Conservation (phyloP, 2,329 filamentous ascomycete genomes). For the Cytospora paraplurivora region DNA sequence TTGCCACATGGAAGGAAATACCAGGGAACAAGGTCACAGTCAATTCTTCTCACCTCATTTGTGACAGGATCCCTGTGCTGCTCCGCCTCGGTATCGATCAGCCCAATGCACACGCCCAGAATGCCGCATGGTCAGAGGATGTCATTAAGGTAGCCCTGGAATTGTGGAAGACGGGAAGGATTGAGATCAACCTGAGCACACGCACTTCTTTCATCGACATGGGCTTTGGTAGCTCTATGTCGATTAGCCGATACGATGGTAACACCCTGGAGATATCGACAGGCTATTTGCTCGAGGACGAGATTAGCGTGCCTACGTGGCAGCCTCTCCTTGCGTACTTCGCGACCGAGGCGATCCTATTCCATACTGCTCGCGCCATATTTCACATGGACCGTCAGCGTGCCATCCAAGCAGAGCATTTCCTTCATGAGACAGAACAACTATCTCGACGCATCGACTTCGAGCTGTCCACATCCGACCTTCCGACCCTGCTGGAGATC, state of each 20-base stretch:
- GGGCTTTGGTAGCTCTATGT: conserved; percentile 34
- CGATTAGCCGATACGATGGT: conserved; percentile 33
- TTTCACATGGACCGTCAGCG: conserved; percentile 35
- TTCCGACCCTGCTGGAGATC: conserved; percentile 33
- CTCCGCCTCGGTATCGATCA: conserved; percentile 30
- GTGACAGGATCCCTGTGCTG: conserved; percentile 32
- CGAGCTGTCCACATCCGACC: conserved; percentile 38
- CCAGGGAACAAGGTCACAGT: conserved; percentile 27
- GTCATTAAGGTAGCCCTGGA: conserved; percentile 32
- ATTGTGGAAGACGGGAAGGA: conserved; percentile 34
- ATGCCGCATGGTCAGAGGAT: conserved; percentile 30
- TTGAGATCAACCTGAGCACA: conserved; percentile 33
- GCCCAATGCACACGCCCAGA: conserved; percentile 29
- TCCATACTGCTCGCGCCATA: conserved; percentile 38
- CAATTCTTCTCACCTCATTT: conserved; percentile 28
- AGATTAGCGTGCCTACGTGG: conserved; percentile 34
- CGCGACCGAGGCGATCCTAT: conserved; percentile 39
- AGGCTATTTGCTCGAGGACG: conserved; percentile 35
- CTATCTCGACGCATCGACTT: conserved; percentile 39
- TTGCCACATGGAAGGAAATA: conserved; percentile 26
- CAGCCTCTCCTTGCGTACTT: conserved; percentile 32
- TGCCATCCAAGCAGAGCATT: conserved; percentile 39
- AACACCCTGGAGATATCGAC: conserved; percentile 33
- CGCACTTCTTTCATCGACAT: conserved; percentile 34
- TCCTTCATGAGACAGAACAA: conserved; percentile 34